phyloP scores from a whole-genome alignment of 805 yeast species.

The Ogataea siamensis region DNA sequence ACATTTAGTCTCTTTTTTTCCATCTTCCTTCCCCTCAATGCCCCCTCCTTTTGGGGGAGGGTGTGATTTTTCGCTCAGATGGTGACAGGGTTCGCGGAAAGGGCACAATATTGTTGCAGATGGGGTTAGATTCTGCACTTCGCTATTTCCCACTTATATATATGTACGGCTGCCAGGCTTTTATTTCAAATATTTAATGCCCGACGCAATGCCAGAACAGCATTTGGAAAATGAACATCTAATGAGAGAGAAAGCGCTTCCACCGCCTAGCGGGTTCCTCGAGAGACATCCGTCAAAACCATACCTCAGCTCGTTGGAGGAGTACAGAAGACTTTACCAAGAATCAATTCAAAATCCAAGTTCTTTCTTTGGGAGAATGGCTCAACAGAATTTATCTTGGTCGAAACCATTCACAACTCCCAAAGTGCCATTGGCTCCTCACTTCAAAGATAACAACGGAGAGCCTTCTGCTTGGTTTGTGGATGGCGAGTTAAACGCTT shows the following conservation, averaged over 20 bases:
- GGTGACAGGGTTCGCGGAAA: slow-evolving; percentile 4
- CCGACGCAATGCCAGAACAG: slow-evolving; percentile 20
- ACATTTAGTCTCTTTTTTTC: too few species aligned
- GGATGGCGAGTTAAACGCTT: slow-evolving; percentile 77
- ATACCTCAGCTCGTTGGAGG: slow-evolving; percentile 46
- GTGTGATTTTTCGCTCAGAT: slow-evolving; percentile 1
- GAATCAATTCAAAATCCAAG: slow-evolving; percentile 57
- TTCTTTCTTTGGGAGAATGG: slow-evolving; percentile 53
- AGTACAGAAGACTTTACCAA: slow-evolving; percentile 48
- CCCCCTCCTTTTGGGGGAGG: slow-evolving; percentile 8
- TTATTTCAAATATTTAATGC: not conserved
- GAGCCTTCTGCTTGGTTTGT: slow-evolving; percentile 70
- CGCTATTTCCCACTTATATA: slow-evolving; percentile 2
- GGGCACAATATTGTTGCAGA: slow-evolving; percentile 1
- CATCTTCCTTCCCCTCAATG: slow-evolving; percentile 12
- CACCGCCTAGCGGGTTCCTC: slow-evolving; percentile 36
- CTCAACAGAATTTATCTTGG: slow-evolving; percentile 51
- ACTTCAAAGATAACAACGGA: slow-evolving; percentile 47
- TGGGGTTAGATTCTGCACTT: not conserved
- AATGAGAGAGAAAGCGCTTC: slow-evolving; percentile 29
- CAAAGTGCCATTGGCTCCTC: slow-evolving; percentile 40
- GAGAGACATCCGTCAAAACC: slow-evolving; percentile 46
- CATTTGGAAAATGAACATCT: slow-evolving; percentile 35
- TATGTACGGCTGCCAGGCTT: not conserved
- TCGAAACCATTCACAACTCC: slow-evolving; percentile 47